phyloP scores from a whole-genome alignment of 345 rosid genomes.

The Eucalyptus curtisii region DNA sequence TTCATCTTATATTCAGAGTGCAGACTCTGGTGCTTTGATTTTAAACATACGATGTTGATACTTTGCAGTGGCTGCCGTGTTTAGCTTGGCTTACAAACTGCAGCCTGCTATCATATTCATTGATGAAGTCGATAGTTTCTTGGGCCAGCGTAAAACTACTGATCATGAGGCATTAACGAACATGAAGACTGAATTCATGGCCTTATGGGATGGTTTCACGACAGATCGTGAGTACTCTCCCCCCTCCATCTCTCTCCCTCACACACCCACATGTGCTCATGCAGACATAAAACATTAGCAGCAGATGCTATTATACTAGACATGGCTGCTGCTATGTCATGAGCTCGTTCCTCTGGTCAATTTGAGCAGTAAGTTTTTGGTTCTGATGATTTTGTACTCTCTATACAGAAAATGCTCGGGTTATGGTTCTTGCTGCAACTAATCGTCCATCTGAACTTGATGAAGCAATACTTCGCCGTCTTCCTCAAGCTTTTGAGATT shows the following conservation, averaged over 20 bases:
- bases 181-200: slow-evolving; percentile 99
- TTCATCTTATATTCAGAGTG: background rate
- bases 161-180: slow-evolving; percentile 90
- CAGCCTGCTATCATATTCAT: slow-evolving; percentile 96
- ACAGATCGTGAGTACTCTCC: slow-evolving; percentile 73
- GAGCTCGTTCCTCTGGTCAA: background rate
- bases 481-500: slow-evolving; percentile 97
- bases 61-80: slow-evolving; percentile 85
- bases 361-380: background rate
- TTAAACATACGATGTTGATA: background rate
- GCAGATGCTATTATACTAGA: background rate
- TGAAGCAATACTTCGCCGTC: slow-evolving; percentile 90
- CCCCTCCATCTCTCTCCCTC: background rate
- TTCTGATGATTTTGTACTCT: background rate
- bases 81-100: slow-evolving; percentile 87
- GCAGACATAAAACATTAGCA: background rate
- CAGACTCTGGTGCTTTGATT: background rate
- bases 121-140: slow-evolving; percentile 95
- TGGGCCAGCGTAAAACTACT: slow-evolving; percentile 84
- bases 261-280: background rate
- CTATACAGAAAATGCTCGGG: slow-evolving; percentile 69
- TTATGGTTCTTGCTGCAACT: slow-evolving; percentile 98
- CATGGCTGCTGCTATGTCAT: background rate
- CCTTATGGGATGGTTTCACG: slow-evolving; percentile 98
- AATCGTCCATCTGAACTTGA: slow-evolving; percentile 98